Conservation (phyloP, 208 protist genomes). For the Trichomonas vaginalis region DNA sequence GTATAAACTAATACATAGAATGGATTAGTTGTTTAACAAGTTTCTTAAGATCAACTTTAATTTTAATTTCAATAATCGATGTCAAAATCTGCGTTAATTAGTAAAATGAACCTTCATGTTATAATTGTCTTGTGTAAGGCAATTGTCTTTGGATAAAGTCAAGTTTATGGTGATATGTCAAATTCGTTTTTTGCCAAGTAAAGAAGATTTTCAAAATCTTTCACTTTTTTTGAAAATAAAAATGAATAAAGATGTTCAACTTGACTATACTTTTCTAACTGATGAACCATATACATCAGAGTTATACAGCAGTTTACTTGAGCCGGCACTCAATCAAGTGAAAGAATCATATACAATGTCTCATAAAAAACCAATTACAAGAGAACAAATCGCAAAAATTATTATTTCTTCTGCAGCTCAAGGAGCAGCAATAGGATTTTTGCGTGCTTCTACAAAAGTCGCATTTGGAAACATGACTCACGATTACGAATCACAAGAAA, state of each 20-base stretch:
- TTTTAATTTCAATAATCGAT: no score
- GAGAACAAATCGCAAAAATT: background rate
- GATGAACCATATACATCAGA: slow-evolving; percentile 7
- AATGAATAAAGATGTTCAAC: background rate
- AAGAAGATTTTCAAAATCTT: background rate
- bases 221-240: background rate
- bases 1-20: no score
- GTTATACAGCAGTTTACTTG: background rate
- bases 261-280: background rate
- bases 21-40: no score
- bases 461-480: background rate
- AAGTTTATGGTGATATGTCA: no score
- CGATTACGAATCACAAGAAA: background rate
- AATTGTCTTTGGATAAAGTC: no score
- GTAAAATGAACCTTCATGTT: no score
- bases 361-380: background rate
- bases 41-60: no score
- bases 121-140: no score
- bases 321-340: background rate
- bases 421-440: background rate
- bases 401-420: background rate
- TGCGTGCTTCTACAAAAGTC: background rate
- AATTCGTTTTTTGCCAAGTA: no score
- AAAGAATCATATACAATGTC: background rate
- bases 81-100: no score